Evolutionary conservation across 164 flowering plant species (phyloP).

Genomic region (Sedum album): DNA sequence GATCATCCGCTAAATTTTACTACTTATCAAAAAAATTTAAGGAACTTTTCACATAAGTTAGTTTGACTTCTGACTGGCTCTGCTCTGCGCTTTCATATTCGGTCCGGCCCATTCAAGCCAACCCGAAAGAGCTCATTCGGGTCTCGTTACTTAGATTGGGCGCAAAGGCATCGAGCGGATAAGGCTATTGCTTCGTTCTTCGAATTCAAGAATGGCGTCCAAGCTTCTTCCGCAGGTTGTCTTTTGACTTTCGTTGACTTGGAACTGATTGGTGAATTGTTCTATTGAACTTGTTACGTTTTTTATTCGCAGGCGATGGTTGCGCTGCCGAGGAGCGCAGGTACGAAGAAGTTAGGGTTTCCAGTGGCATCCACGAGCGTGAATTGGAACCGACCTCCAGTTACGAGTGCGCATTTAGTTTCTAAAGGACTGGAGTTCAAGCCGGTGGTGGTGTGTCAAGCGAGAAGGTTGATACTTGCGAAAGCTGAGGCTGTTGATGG

Average conservation of each 20-base stretch:
- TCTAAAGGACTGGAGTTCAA: background rate
- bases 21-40: no score
- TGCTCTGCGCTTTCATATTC: background rate
- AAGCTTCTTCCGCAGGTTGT: constrained; percentile 7
- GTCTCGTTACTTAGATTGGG: background rate
- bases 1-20: no score
- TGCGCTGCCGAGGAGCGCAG: background rate
- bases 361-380: constrained; percentile 1
- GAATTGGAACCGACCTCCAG: background rate
- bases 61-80: no score
- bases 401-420: background rate
- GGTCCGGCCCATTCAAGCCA: background rate
- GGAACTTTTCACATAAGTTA: no score
- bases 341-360: constrained; percentile 6
- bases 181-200: constrained; percentile 2
- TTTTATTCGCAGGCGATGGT: constrained; percentile 5
- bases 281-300: no score
- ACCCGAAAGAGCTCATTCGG: background rate
- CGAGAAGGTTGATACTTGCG: no score
- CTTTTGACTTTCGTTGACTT: no score
- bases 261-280: no score
- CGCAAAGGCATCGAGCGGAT: background rate
- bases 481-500: background rate
- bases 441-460: background rate
- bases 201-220: background rate